Evolutionary conservation across 202 grass and related monocot species (phyloP).

Genomic region (Elaeis oleifera): DNA sequence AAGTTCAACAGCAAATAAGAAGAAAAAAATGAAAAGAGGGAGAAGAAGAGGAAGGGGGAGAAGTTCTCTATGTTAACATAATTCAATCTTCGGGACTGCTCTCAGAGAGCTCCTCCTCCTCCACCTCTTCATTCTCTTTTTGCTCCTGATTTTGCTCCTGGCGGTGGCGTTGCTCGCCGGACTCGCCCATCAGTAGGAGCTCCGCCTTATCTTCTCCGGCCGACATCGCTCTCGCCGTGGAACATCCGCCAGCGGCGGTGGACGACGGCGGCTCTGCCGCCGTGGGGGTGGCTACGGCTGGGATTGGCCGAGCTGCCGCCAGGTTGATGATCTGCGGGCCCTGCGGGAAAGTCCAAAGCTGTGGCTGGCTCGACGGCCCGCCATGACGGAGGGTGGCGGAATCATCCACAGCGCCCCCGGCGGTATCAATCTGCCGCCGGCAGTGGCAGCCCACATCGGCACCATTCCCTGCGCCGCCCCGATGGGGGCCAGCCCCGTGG

Average conservation of each 20-base stretch:
- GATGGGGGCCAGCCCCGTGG: constrained; percentile 2
- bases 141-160: background rate
- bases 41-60: too few species aligned
- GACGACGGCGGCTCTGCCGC: background rate
- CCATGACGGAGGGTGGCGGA: background rate
- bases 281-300: too few species aligned
- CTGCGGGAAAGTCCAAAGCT: constrained; percentile 7
- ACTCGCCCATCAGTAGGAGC: constrained; percentile 10
- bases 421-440: background rate
- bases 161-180: background rate
- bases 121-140: constrained; percentile 1
- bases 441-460: constrained; percentile 1
- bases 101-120: background rate
- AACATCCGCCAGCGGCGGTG: background rate
- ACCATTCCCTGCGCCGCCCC: background rate
- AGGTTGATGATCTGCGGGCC: constrained; percentile 7
- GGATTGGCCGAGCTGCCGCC: background rate
- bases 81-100: constrained; percentile 11
- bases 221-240: background rate
- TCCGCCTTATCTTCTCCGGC: background rate
- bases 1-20: too few species aligned
- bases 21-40: too few species aligned
- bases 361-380: constrained; percentile 1
- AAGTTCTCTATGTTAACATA: background rate
- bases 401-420: constrained; percentile 11